Evolutionary conservation across 2,329 filamentous ascomycete genomes (phyloP), one percentile per base, ranked within the genome.

Genomic region (Fusarium multiceps): DNA sequence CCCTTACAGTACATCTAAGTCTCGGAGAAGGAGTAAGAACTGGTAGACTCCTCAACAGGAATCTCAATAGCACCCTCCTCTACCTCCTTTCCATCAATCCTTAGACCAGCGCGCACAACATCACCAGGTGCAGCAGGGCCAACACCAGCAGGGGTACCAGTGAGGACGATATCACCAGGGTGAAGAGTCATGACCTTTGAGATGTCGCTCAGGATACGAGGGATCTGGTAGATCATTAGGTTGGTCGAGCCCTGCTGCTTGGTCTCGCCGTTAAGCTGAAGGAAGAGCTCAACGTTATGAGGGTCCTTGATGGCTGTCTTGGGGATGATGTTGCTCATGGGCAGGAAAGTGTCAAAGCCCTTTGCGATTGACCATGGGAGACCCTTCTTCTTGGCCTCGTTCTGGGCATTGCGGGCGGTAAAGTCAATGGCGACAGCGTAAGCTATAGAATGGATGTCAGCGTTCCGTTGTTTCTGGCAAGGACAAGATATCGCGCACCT

Each of bases 261-360:
- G 73, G 89, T 82, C 79, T 92, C 84, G 69, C 89, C 88, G 80
- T 98, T 97, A 77, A 99, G 93, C 55, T 87, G 90, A 60, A 99
- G 87, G 80, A 91, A 97, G 67, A 99, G 83, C 82, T 97, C 92
- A 20, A 93, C 90, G 75, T 95, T 89, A 79, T 98, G 94, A 32
- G 96, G 96, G 81, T 98, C 89, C 14, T 91, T 88, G 73, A 99
- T 93, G 71, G 87, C 86, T 37, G 88, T 85, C 83, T 97, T 97
- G 73, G 89, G 85, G 75, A 99, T 97, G 58, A 93, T 85, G 69
- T 91, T 85, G 79, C 91, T 93, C 77, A 99, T 87, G 62, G 96
- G 96, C 54, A 97, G 86, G 84, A 99, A 99, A 5, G 96, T 98
- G 80, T 99, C 96, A 79, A 98, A 99, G 48, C 96, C 96, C 85